Conservation (phyloP, 441 rosid genomes). For the Croton laevigatus region DNA sequence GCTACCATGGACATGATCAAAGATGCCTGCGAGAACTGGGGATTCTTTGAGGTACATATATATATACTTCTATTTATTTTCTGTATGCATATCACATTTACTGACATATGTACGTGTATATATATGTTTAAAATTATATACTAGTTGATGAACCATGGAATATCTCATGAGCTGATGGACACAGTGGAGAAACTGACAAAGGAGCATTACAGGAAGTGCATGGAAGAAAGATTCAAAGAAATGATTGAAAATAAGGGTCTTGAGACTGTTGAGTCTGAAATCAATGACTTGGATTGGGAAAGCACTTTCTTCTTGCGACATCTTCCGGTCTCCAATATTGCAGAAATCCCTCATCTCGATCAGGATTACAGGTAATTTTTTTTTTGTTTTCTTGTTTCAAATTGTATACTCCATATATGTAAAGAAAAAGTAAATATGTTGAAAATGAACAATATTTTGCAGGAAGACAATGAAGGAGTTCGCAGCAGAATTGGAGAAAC, state of each 20-base stretch:
- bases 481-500: constrained; percentile 58
- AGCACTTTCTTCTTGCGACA: constrained; percentile 74
- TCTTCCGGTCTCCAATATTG: constrained; percentile 68
- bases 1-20: constrained; percentile 60
- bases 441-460: constrained; percentile 1
- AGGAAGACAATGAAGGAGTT: constrained; percentile 76
- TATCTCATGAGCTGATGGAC: constrained; percentile 60
- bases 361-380: constrained; percentile 59
- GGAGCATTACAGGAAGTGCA: constrained; percentile 67
- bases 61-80: no score
- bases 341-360: constrained; percentile 64
- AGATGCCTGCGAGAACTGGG: constrained; percentile 92
- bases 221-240: constrained; percentile 84
- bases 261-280: constrained; percentile 55
- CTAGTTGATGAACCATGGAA: constrained; percentile 74
- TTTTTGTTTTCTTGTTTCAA: no score
- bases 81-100: no score
- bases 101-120: no score
- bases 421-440: no score
- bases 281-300: constrained; percentile 88
- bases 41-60: constrained; percentile 85
- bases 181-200: constrained; percentile 72
- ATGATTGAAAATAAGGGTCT: constrained; percentile 60
- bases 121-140: background rate
- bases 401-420: no score